Percentiles rank a stretch among this genome's conserved stretches.
These are phyloP conservation scores for Colletotrichum lindemuthianum DNA, from an alignment of 2,329 filamentous ascomycete species.

Conservation along the genomic window DNA sequence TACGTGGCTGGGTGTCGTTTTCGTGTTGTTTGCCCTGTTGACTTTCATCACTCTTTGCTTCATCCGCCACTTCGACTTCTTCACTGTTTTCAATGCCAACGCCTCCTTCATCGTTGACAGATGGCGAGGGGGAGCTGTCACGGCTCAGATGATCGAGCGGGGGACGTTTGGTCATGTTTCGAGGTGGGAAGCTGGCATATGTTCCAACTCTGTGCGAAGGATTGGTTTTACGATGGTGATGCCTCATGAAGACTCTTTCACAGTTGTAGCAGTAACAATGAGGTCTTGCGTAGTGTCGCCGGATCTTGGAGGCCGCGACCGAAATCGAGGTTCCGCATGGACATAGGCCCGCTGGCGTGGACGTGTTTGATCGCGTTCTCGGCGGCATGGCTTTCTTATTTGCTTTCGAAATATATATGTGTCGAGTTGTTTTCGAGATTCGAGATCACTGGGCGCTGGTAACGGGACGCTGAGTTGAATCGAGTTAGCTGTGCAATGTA, in stretches of 20 bases:
- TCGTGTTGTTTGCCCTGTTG: no score
- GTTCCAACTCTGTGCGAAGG: slow-evolving; percentile 6
- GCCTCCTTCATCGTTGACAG: no score
- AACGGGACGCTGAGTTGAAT: no score
- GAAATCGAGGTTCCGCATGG: background rate
- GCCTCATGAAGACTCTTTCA: background rate
- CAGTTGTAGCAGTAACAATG: slow-evolving; percentile 16
- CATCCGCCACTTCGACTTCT: no score
- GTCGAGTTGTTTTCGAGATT: no score
- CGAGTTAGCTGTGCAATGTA: no score
- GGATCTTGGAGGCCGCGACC: background rate
- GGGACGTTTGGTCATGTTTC: background rate
- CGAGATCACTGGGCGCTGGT: no score
- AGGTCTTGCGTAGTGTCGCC: background rate
- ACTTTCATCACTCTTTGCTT: no score
- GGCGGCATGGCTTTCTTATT: background rate
- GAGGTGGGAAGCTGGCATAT: background rate
- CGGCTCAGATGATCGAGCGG: background rate
- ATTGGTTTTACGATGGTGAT: background rate
- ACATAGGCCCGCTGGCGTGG: background rate
- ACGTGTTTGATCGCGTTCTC: background rate
- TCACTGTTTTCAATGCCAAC: no score
- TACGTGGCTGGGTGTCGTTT: background rate
- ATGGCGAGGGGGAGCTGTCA: background rate
- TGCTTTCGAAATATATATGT: no score